phyloP scores from a whole-genome alignment of 768 basidiomycete species.

The Lentinula aciculospora region DNA sequence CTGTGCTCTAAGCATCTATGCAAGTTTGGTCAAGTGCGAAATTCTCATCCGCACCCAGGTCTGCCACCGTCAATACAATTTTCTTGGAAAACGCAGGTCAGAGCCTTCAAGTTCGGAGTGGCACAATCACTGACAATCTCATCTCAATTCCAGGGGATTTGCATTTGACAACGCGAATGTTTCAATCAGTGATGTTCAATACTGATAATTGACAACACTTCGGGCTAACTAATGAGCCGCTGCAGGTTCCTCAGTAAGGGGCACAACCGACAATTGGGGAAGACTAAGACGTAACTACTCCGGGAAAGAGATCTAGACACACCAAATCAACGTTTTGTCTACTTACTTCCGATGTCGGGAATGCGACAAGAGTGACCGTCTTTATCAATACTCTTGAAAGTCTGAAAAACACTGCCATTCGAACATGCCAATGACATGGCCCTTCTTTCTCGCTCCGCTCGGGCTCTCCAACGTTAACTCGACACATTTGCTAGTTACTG shows the following conservation, averaged over 20 bases:
- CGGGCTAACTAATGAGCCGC: no score
- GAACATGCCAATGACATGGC: not conserved
- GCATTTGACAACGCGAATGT: not conserved
- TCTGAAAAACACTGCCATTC: not conserved
- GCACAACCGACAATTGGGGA: not conserved
- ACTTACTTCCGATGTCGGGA: not conserved
- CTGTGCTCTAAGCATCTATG: not conserved
- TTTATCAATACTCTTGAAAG: not conserved
- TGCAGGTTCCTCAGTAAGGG: no score
- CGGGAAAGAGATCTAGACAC: not conserved
- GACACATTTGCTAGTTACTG: not conserved
- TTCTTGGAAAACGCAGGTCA: not conserved
- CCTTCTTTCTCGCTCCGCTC: constrained; percentile 17
- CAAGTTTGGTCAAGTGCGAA: not conserved
- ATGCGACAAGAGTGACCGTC: no score
- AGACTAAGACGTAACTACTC: not conserved
- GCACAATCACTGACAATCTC: not conserved
- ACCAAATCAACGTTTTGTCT: no score
- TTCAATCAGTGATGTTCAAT: not conserved
- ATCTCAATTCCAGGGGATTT: no score
- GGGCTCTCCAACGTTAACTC: not conserved
- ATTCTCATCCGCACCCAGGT: not conserved
- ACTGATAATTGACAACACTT: no score
- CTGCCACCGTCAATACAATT: not conserved
- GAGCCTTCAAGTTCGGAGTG: not conserved